Percentiles rank a stretch among this genome's conserved stretches.
Conservation (phyloP, 164 flowering plant genomes). For the Pachysandra terminalis region DNA sequence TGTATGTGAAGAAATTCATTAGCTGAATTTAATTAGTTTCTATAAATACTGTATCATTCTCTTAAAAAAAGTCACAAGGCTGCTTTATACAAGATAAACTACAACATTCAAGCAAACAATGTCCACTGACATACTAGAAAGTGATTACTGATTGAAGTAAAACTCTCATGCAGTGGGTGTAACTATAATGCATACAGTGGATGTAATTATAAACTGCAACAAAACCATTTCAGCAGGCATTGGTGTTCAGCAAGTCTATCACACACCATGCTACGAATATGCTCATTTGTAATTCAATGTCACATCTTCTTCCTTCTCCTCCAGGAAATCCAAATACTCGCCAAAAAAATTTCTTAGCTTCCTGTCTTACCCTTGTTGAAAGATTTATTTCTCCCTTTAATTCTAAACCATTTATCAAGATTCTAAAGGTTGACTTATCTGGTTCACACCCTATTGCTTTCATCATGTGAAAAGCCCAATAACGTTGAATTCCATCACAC, state of each 20-base stretch:
- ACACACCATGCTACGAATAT: not conserved
- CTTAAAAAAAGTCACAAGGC: no score
- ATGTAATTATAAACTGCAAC: no score
- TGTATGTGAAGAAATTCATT: no score
- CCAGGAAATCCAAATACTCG: slow-evolving; percentile 34
- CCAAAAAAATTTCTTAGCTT: slow-evolving; percentile 55
- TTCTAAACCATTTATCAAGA: slow-evolving; percentile 59
- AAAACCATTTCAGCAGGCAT: no score
- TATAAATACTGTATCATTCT: no score
- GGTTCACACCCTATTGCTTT: slow-evolving; percentile 55
- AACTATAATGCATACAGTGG: no score
- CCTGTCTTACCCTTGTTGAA: slow-evolving; percentile 38
- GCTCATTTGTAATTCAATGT: slow-evolving; percentile 3
- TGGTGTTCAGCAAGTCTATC: not conserved
- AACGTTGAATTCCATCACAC: slow-evolving; percentile 32
- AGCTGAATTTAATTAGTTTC: no score
- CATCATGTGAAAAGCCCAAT: slow-evolving; percentile 43
- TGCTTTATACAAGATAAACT: no score
- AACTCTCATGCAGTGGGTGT: no score
- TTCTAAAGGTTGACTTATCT: slow-evolving; percentile 50
- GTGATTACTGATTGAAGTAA: no score
- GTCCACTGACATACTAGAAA: no score
- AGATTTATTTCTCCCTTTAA: slow-evolving; percentile 35
- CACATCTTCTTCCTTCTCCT: slow-evolving; percentile 27
- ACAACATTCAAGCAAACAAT: no score